Percentiles rank a stretch among this genome's conserved stretches.
Evolutionary conservation across 2,329 filamentous ascomycete genomes (phyloP).

Genomic region (Neopestalotiopsis sp.): DNA sequence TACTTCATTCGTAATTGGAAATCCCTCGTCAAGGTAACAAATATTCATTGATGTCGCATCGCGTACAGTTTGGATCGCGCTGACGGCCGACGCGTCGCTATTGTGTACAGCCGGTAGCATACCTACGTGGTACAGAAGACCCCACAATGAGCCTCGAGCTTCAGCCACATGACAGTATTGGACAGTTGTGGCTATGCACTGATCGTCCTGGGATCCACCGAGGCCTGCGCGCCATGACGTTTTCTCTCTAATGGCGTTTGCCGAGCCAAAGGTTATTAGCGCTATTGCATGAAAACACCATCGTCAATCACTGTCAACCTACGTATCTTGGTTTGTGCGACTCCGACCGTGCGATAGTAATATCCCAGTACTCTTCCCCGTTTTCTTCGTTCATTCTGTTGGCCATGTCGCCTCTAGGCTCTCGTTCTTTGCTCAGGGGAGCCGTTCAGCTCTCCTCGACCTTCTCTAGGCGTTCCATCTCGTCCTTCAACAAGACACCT

Average conservation of each 20-base stretch:
- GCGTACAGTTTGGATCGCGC: too few species aligned
- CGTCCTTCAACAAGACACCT: constrained; percentile 33
- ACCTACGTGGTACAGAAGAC: too few species aligned
- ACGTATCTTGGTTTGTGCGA: too few species aligned
- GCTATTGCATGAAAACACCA: not conserved
- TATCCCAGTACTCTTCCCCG: not conserved
- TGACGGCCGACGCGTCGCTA: too few species aligned
- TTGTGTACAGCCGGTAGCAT: too few species aligned
- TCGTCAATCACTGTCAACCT: not conserved
- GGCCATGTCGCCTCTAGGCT: constrained; percentile 16
- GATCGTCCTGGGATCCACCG: not conserved
- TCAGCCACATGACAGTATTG: not conserved
- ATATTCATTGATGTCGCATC: too few species aligned
- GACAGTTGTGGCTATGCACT: too few species aligned
- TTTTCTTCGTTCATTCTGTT: not conserved
- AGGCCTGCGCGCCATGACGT: not conserved
- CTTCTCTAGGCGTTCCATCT: constrained; percentile 28
- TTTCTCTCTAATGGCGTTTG: not conserved
- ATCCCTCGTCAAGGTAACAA: too few species aligned
- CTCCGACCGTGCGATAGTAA: not conserved
- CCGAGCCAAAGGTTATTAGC: not conserved
- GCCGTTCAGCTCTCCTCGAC: constrained; percentile 11
- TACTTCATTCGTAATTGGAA: too few species aligned
- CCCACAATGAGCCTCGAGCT: not conserved
- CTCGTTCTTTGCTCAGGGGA: constrained; percentile 13